phyloP scores from a whole-genome alignment of 169 alveolate genomes.

The Cryptosporidium sp. region DNA sequence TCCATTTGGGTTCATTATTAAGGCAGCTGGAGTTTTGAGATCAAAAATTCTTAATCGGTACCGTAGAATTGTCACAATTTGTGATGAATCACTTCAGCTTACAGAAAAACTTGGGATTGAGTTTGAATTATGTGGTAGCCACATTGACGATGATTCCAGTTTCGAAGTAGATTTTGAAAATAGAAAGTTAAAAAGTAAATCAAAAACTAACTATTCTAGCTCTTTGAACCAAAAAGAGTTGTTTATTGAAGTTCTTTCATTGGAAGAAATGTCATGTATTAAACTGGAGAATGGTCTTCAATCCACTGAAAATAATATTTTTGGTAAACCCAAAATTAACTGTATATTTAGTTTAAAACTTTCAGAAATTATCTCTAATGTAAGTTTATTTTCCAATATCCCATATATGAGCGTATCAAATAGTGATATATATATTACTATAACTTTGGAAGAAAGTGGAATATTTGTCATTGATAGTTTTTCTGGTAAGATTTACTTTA shows the following conservation, averaged over 20 bases:
- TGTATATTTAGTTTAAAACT: slow-evolving; percentile 31
- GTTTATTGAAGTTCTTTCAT: slow-evolving; percentile 21
- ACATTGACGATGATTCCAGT: slow-evolving; percentile 2
- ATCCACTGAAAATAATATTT: not conserved
- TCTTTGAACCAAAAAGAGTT: not conserved
- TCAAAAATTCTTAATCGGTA: not conserved
- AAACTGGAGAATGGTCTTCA: not conserved
- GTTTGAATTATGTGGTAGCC: not conserved
- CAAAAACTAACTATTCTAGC: not conserved
- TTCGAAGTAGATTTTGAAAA: not conserved
- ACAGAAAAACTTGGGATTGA: not conserved
- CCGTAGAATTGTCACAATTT: slow-evolving; percentile 7
- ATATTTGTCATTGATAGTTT: slow-evolving; percentile 13
- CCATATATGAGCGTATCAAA: not conserved
- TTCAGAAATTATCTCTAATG: slow-evolving; percentile 6
- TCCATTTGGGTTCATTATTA: slow-evolving; percentile 24
- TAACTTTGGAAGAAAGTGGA: slow-evolving; percentile 6
- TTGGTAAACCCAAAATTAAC: not conserved
- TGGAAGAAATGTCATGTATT: not conserved
- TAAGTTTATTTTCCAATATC: not conserved
- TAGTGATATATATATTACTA: not conserved
- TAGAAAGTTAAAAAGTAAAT: not conserved
- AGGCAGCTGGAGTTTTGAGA: not conserved
- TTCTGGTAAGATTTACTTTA: slow-evolving; percentile 48
- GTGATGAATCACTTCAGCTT: not conserved